Percentiles rank a stretch among this genome's conserved stretches.
Evolutionary conservation across 2,329 filamentous ascomycete species (phyloP).

Genomic region (Camillea tinctor): DNA sequence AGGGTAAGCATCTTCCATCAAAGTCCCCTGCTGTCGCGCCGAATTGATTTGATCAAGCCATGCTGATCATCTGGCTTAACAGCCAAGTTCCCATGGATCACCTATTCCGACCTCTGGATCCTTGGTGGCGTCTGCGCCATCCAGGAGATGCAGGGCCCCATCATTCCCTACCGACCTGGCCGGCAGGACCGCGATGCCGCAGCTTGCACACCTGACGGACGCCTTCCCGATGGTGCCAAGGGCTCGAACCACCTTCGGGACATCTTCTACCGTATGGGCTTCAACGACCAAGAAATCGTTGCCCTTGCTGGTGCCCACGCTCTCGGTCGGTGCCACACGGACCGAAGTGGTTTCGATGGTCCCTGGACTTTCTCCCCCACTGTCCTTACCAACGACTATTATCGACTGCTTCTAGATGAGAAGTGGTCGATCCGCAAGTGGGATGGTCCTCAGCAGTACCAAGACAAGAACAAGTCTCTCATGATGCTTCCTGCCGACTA

Average conservation of each 20-base stretch:
- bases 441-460: conserved; percentile 79
- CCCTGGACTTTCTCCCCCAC: conserved; percentile 93
- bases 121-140: conserved; percentile 80
- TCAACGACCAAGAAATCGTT: conserved; percentile 95
- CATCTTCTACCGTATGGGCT: conserved; percentile 97
- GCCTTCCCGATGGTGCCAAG: conserved; percentile 76
- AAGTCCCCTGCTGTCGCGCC: neutral
- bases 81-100: conserved; percentile 90
- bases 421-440: conserved; percentile 92
- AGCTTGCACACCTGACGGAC: conserved; percentile 91
- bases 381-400: conserved; percentile 93
- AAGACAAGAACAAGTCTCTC: conserved; percentile 82
- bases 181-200: conserved; percentile 75
- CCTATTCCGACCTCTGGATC: conserved; percentile 96
- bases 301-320: conserved; percentile 84
- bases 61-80: conserved; percentile 6
- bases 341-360: conserved; percentile 84
- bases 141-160: conserved; percentile 92
- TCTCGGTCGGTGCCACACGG: conserved; percentile 83
- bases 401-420: conserved; percentile 80
- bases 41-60: conserved; percentile 1
- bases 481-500: conserved; percentile 99
- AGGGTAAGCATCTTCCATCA: conserved; percentile 52
- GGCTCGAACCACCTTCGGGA: conserved; percentile 77
- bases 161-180: conserved; percentile 85